Percentiles rank a stretch among this genome's conserved stretches.
Conservation (phyloP, 192 early-diverging fungal genomes). For the Dissophora ornata region DNA sequence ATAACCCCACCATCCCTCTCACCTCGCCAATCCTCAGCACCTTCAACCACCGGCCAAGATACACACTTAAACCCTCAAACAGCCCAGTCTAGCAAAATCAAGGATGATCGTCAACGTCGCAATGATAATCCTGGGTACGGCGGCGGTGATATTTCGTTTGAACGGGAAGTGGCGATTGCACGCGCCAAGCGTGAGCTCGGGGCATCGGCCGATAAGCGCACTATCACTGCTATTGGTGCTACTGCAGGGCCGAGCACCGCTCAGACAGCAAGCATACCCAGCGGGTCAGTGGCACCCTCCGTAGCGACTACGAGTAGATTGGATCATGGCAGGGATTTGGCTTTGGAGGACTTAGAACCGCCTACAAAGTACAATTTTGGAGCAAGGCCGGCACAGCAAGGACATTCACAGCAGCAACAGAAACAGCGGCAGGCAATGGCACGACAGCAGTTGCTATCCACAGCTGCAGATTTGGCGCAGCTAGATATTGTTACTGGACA, state of each 20-base stretch:
- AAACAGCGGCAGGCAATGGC: too few species aligned
- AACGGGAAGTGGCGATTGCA: conserved; percentile 36
- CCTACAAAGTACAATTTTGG: conserved; percentile 22
- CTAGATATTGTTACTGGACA: conserved; percentile 5
- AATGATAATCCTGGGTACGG: conserved; percentile 13
- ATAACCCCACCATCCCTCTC: neutral
- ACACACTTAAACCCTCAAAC: neutral
- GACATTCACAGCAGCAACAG: neutral
- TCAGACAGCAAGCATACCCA: neutral
- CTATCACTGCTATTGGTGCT: too few species aligned
- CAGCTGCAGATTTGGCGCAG: neutral
- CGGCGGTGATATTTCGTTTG: conserved; percentile 24
- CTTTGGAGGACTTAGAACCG: conserved; percentile 26
- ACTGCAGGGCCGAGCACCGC: too few species aligned
- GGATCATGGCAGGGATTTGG: conserved; percentile 34
- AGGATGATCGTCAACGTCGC: neutral
- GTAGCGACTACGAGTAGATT: conserved; percentile 7
- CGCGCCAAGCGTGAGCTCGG: conserved; percentile 23
- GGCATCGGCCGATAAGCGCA: neutral
- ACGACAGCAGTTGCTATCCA: neutral
- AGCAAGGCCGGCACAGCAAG: neutral
- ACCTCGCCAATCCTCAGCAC: too few species aligned
- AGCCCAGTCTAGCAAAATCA: too few species aligned
- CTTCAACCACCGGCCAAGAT: neutral
- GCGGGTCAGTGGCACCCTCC: neutral